These are phyloP conservation scores for Jaenimonas drosophilae DNA, from an alignment of 208 protist species.

Conservation along the genomic window DNA sequence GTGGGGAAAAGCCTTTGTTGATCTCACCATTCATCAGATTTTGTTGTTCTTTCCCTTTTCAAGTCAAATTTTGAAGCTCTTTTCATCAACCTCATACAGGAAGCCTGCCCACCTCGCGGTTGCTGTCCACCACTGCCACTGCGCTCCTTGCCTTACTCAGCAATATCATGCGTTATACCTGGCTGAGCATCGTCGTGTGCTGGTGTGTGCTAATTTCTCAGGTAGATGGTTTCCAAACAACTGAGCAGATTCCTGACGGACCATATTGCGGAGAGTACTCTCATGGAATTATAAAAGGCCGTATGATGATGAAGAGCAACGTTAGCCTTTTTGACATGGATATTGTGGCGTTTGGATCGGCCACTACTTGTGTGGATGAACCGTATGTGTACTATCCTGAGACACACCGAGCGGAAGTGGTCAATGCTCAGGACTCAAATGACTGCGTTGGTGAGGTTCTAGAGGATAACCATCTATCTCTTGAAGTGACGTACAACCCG, in stretches of 20 bases:
- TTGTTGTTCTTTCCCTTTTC: too few relatives aligned
- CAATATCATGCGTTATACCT: too few relatives aligned
- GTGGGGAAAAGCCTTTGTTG: too few relatives aligned
- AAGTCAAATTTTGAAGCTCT: too few relatives aligned
- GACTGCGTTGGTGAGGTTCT: conserved; percentile 61
- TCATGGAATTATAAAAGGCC: conserved; percentile 27
- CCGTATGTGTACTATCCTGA: conserved; percentile 45
- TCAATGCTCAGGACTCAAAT: conserved; percentile 25
- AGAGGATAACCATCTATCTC: conserved; percentile 18
- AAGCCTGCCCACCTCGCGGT: too few relatives aligned
- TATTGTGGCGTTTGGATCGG: conserved; percentile 26
- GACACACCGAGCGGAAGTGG: conserved; percentile 19
- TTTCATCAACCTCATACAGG: too few relatives aligned
- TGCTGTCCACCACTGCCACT: too few relatives aligned
- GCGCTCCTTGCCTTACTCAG: too few relatives aligned
- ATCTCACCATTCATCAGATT: too few relatives aligned
- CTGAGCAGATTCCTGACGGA: conserved; percentile 21
- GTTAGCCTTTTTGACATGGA: conserved; percentile 30
- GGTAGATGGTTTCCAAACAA: conserved; percentile 1
- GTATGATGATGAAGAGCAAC: conserved; percentile 12
- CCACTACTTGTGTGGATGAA: conserved; percentile 41
- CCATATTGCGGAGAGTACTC: conserved; percentile 55
- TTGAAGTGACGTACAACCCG: conserved; percentile 32
- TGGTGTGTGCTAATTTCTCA: background rate
- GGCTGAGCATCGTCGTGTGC: too few relatives aligned